Conservation (phyloP, 768 basidiomycete species). For the Russula brevipes region DNA sequence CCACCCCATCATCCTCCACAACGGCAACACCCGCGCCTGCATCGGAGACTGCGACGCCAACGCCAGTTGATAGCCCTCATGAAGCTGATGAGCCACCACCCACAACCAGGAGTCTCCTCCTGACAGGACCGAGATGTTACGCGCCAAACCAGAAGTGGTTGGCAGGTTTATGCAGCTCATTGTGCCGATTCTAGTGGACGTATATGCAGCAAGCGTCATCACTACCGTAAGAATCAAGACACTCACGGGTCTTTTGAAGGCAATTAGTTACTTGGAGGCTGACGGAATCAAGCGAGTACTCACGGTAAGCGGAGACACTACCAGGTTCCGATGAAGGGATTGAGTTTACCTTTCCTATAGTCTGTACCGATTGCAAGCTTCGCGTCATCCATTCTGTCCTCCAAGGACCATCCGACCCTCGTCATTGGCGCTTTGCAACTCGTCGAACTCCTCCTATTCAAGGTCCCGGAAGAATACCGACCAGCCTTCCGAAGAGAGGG, state of each 20-base stretch:
- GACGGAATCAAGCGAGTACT: conserved; percentile 73
- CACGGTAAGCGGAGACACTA: conserved; percentile 47
- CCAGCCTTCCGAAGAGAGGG: conserved; percentile 92
- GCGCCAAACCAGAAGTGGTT: conserved; percentile 72
- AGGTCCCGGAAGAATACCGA: conserved; percentile 78
- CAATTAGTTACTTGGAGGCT: conserved; percentile 80
- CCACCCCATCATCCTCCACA: conserved; percentile 19
- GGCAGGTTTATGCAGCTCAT: conserved; percentile 82
- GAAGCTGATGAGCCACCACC: conserved; percentile 19
- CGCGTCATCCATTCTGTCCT: conserved; percentile 88
- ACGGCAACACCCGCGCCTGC: conserved; percentile 28
- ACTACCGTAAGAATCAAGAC: conserved; percentile 85
- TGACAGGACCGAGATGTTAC: conserved; percentile 71
- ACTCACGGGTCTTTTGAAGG: conserved; percentile 81
- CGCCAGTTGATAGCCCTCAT: conserved; percentile 29
- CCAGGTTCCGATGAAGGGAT: background rate
- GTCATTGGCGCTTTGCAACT: conserved; percentile 89
- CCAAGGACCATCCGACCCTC: conserved; percentile 81
- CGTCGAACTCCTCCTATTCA: conserved; percentile 83
- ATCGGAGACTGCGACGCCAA: conserved; percentile 34
- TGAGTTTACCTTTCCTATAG: conserved; percentile 39
- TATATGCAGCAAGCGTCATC: conserved; percentile 97
- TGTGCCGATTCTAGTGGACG: conserved; percentile 92
- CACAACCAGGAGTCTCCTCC: conserved; percentile 34
- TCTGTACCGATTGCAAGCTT: conserved; percentile 94